Percentiles rank a stretch among this genome's conserved stretches.
phyloP scores from a whole-genome alignment of 495 filamentous ascomycete species.

The Bathelium albidoporum region DNA sequence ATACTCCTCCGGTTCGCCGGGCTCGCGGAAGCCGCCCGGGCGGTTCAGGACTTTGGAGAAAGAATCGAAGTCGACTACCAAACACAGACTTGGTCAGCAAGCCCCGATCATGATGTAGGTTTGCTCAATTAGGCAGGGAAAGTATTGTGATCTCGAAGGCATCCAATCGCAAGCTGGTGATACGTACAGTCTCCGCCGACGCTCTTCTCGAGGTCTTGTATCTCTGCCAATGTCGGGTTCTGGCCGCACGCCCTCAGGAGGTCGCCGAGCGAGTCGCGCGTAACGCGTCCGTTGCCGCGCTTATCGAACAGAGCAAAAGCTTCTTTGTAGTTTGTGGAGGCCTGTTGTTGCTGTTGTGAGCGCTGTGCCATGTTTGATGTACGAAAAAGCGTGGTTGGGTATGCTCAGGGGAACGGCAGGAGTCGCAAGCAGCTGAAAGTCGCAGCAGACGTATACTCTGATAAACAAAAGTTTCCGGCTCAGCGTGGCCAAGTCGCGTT shows the following conservation, averaged over 20 bases:
- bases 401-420: background rate
- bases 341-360: conserved; percentile 39
- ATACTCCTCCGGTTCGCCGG: conserved; percentile 94
- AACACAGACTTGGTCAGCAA: conserved; percentile 2
- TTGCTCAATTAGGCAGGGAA: too few relatives aligned
- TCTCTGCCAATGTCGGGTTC: conserved; percentile 91
- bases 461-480: background rate
- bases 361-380: background rate
- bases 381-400: background rate
- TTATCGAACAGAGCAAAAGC: conserved; percentile 99
- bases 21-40: conserved; percentile 94
- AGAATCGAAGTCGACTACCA: conserved; percentile 88
- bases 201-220: conserved; percentile 75
- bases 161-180: too few relatives aligned
- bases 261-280: conserved; percentile 78
- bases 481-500: background rate
- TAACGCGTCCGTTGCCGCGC: conserved; percentile 84
- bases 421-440: background rate
- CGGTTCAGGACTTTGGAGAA: conserved; percentile 94
- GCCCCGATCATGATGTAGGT: too few relatives aligned
- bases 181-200: conserved; percentile 81
- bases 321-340: conserved; percentile 99
- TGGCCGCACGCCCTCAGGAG: conserved; percentile 92
- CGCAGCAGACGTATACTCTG: background rate
- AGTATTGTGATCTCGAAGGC: too few relatives aligned